phyloP scores from a whole-genome alignment of 352 stramenopile genomes.

The Plasmopara viticola region DNA sequence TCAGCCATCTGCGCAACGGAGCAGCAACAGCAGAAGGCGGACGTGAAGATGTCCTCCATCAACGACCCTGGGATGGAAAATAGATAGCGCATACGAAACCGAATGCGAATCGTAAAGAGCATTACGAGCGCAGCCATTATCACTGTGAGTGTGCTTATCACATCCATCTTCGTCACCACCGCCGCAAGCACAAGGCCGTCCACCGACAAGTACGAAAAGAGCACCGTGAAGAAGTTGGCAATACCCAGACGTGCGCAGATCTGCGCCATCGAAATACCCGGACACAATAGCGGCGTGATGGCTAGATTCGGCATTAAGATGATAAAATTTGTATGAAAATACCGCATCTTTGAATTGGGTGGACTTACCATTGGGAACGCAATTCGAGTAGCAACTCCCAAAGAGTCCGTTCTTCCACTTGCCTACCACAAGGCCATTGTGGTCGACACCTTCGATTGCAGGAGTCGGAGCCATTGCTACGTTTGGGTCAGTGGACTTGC shows the following conservation, averaged over 20 bases:
- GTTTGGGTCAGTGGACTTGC: slow-evolving; percentile 16
- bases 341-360: background rate
- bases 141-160: slow-evolving; percentile 30
- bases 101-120: slow-evolving; percentile 37
- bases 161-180: slow-evolving; percentile 14
- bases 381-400: slow-evolving; percentile 22
- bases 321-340: background rate
- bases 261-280: slow-evolving; percentile 42
- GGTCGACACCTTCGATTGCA: slow-evolving; percentile 25
- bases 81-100: slow-evolving; percentile 46
- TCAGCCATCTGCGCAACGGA: slow-evolving; percentile 44
- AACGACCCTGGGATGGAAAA: slow-evolving; percentile 44
- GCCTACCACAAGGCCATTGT: slow-evolving; percentile 36
- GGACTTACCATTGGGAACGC: slow-evolving; percentile 31
- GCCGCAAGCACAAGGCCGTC: slow-evolving; percentile 32
- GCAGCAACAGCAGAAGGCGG: slow-evolving; percentile 38
- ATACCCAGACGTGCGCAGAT: slow-evolving; percentile 38
- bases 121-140: slow-evolving; percentile 25
- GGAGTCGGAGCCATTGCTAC: slow-evolving; percentile 22
- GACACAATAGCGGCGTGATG: slow-evolving; percentile 35
- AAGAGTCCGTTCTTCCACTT: slow-evolving; percentile 34
- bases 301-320: slow-evolving; percentile 1
- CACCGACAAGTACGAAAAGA: slow-evolving; percentile 25
- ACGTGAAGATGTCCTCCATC: slow-evolving; percentile 29
- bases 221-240: slow-evolving; percentile 30